Percentiles rank a stretch among this genome's conserved stretches.
phyloP scores from a whole-genome alignment of 2,329 filamentous ascomycete genomes.

The Colletotrichum somersetense region DNA sequence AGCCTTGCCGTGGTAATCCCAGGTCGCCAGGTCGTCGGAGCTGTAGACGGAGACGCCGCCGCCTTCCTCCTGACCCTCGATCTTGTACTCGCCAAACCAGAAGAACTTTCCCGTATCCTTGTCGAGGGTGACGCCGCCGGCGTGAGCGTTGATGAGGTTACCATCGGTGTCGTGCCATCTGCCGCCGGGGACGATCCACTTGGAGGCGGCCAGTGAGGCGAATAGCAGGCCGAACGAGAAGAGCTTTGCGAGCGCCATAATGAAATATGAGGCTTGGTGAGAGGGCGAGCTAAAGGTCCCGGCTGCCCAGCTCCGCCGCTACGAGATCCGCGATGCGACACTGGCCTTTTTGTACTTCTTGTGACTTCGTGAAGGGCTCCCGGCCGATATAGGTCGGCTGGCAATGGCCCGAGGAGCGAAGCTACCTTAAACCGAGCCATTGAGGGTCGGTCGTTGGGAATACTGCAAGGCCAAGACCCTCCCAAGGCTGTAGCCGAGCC shows the following conservation, averaged over 20 bases:
- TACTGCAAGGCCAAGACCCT: slow-evolving; percentile 23
- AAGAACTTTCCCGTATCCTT: slow-evolving; percentile 67
- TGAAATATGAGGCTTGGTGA: slow-evolving; percentile 4
- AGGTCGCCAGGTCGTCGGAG: slow-evolving; percentile 71
- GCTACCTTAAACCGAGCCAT: slow-evolving; percentile 30
- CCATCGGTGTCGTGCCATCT: slow-evolving; percentile 72
- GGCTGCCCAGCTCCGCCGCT: background rate
- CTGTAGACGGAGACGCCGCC: slow-evolving; percentile 72
- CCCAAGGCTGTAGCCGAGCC: slow-evolving; percentile 1
- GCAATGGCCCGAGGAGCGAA: slow-evolving; percentile 36
- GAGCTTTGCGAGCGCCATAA: slow-evolving; percentile 39
- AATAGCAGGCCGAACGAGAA: slow-evolving; percentile 34
- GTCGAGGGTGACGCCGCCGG: slow-evolving; percentile 67
- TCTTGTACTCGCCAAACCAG: slow-evolving; percentile 73
- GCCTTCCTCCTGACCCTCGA: slow-evolving; percentile 68
- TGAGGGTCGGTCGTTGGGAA: slow-evolving; percentile 30
- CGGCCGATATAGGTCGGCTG: slow-evolving; percentile 26
- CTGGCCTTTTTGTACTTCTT: slow-evolving; percentile 19
- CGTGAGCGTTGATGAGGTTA: slow-evolving; percentile 72
- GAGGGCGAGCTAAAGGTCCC: slow-evolving; percentile 6
- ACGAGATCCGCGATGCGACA: slow-evolving; percentile 3
- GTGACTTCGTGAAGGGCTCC: slow-evolving; percentile 13
- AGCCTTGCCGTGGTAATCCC: slow-evolving; percentile 68
- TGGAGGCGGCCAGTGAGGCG: slow-evolving; percentile 50
- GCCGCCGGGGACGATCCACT: slow-evolving; percentile 72